Conservation (phyloP, 2,329 filamentous ascomycete species). For the Fusarium nematophilum region DNA sequence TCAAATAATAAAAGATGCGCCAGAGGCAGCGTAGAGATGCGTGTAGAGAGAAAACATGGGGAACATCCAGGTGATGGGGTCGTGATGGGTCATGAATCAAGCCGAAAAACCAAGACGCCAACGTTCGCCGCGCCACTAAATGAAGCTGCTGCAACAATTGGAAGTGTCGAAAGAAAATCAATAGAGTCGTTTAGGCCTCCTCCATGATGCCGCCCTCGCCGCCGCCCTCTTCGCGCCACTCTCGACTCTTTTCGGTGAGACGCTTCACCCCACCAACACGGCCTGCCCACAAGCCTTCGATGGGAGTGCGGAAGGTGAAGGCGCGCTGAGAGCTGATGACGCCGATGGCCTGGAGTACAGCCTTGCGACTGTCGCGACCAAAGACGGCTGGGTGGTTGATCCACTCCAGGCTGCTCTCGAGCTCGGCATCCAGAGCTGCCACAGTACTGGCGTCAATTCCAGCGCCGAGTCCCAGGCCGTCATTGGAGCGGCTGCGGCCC, state of each 20-base stretch:
- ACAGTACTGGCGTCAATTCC: slow-evolving; percentile 90
- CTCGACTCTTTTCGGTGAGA: slow-evolving; percentile 84
- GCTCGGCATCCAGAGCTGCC: slow-evolving; percentile 86
- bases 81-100: slow-evolving; percentile 43
- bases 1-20: slow-evolving; percentile 34
- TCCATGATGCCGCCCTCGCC: slow-evolving; percentile 75
- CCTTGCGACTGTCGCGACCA: slow-evolving; percentile 91
- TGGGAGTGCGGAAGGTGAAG: slow-evolving; percentile 91
- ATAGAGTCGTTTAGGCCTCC: slow-evolving; percentile 57
- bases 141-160: slow-evolving; percentile 20
- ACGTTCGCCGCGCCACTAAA: slow-evolving; percentile 31
- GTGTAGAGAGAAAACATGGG: slow-evolving; percentile 29
- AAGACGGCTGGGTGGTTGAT: slow-evolving; percentile 98
- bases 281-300: slow-evolving; percentile 89
- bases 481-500: slow-evolving; percentile 64
- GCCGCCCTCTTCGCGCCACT: slow-evolving; percentile 90
- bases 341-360: slow-evolving; percentile 94
- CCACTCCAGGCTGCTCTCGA: slow-evolving; percentile 94
- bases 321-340: slow-evolving; percentile 95
- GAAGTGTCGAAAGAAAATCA: slow-evolving; percentile 14
- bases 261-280: slow-evolving; percentile 84
- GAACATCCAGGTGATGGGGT: slow-evolving; percentile 38
- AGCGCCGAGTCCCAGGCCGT: slow-evolving; percentile 69
- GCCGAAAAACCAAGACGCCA: slow-evolving; percentile 35
- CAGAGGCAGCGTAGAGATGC: slow-evolving; percentile 25